These are phyloP conservation scores for Coemansia sp. DNA, from an alignment of 192 early-diverging fungal genomes.

Conservation along the genomic window DNA sequence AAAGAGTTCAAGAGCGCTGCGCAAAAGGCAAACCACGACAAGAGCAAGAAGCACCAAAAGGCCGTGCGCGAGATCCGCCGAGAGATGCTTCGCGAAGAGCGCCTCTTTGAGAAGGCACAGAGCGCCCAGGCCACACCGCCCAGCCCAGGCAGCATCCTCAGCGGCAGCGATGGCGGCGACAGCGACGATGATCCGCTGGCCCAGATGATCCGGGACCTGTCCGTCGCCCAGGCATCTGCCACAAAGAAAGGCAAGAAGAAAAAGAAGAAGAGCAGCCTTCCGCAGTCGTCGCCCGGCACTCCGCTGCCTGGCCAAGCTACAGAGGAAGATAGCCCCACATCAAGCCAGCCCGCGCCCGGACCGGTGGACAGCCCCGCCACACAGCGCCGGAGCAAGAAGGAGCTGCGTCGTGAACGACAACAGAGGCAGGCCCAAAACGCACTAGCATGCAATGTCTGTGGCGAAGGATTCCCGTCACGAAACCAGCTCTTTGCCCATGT, in stretches of 20 bases:
- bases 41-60: conserved; percentile 81
- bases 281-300: not conserved
- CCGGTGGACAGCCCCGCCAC: conserved; percentile 4
- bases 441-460: conserved; percentile 76
- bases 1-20: conserved; percentile 78
- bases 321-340: not conserved
- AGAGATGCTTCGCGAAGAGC: conserved; percentile 71
- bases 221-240: conserved; percentile 19
- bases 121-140: no score
- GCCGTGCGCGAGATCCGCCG: conserved; percentile 66
- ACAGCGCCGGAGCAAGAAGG: conserved; percentile 43
- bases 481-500: conserved; percentile 89
- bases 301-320: not conserved
- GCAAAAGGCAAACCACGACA: conserved; percentile 79
- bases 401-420: conserved; percentile 54
- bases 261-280: conserved; percentile 35
- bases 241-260: conserved; percentile 40
- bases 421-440: conserved; percentile 50
- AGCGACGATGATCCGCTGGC: conserved; percentile 19
- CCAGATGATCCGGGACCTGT: conserved; percentile 44
- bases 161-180: not conserved
- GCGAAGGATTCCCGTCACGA: conserved; percentile 61
- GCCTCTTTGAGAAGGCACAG: conserved; percentile 23
- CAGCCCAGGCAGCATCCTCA: not conserved
- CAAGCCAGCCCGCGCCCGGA: no score